Percentiles rank a stretch among this genome's conserved stretches.
phyloP scores from a whole-genome alignment of 148 eudicot genomes.

The Spergularia bocconei region DNA sequence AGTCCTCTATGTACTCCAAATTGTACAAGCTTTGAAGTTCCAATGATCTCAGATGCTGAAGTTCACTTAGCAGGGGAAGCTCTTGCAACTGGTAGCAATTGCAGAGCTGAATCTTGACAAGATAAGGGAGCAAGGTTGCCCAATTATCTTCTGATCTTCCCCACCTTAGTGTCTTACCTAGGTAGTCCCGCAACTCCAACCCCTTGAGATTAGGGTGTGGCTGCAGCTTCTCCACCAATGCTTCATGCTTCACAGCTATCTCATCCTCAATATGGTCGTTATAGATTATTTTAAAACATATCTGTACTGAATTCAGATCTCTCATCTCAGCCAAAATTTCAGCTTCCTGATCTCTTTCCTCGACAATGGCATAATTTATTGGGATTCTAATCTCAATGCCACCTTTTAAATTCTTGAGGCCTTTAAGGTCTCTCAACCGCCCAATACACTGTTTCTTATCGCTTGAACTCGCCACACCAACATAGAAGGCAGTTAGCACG shows the following conservation, averaged over 20 bases:
- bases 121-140: conserved; percentile 9
- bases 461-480: not conserved
- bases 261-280: not conserved
- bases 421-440: conserved; percentile 4
- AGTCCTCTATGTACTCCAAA: conserved; percentile 19
- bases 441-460: not conserved
- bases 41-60: not conserved
- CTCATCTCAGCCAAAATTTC: conserved; percentile 12
- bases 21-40: not conserved
- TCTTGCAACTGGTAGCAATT: not conserved
- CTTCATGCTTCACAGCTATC: not conserved
- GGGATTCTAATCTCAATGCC: not conserved
- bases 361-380: not conserved
- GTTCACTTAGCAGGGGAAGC: conserved; percentile 4
- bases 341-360: not conserved
- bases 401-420: conserved; percentile 4
- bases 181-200: not conserved
- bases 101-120: conserved; percentile 9
- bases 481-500: conserved; percentile 1
- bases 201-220: conserved; percentile 21
- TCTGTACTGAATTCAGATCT: not conserved
- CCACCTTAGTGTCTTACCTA: conserved; percentile 18
- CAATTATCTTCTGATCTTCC: not conserved
- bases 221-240: conserved; percentile 12
- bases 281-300: not conserved